phyloP scores from a whole-genome alignment of 208 protist species.

The Blastocrithidia nonstop region DNA sequence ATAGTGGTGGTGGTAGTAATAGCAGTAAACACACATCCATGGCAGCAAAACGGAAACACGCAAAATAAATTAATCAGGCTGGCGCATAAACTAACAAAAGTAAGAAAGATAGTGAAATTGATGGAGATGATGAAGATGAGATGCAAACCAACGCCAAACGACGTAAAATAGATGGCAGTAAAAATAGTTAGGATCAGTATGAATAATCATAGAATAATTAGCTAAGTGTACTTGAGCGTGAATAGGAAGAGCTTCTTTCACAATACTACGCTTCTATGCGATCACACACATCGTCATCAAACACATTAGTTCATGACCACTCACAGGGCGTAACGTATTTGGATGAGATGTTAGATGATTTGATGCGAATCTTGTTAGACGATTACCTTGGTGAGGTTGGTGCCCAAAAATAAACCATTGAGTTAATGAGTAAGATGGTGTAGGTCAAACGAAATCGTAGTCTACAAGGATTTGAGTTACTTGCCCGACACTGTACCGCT shows the following conservation, averaged over 20 bases:
- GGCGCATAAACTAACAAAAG: constrained; percentile 7
- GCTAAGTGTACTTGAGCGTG: background rate
- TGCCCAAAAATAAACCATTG: constrained; percentile 79
- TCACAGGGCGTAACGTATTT: constrained; percentile 52
- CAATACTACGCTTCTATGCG: constrained; percentile 5
- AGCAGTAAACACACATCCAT: background rate
- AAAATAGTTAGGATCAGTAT: constrained; percentile 1
- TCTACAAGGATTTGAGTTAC: constrained; percentile 72
- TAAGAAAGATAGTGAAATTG: constrained; percentile 1
- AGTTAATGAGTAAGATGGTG: constrained; percentile 84
- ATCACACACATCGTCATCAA: constrained; percentile 4
- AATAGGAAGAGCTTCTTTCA: constrained; percentile 10
- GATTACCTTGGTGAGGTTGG: constrained; percentile 85
- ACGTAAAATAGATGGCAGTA: constrained; percentile 5
- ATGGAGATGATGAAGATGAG: no score
- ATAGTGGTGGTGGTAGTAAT: background rate
- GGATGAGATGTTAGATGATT: constrained; percentile 42
- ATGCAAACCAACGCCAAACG: no score
- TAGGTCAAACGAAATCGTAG: constrained; percentile 79
- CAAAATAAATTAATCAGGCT: background rate
- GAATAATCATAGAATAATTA: background rate
- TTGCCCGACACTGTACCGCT: constrained; percentile 60
- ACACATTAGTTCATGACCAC: constrained; percentile 30
- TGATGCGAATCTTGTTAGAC: constrained; percentile 77
- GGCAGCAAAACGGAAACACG: background rate